Base-by-base conservation (phyloP, 2,329 filamentous ascomycete species). In the Colletotrichum spaethianum region DNA sequence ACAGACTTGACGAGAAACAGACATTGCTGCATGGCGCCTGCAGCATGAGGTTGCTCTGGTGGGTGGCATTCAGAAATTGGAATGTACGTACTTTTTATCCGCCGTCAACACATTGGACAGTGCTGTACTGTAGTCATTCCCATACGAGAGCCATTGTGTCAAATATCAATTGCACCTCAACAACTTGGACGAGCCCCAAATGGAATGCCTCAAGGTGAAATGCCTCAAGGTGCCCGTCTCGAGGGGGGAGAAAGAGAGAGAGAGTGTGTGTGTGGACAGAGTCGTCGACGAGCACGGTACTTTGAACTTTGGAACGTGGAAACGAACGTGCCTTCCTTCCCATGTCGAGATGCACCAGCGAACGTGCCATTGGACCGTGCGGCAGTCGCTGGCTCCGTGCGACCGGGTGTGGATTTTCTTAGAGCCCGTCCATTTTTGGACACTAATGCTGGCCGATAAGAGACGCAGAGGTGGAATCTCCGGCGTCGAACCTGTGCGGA, bases 1-100 rank as follows among this genome's bases (percentile, higher is more conserved):
- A 57, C 55, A 56, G 36, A 26, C 33, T 33, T 62, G 68, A 50
- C 52, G 40, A 48, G 59, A 57, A 53, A 57, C 44, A 69, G 69
- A 63, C 69, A 52, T 48, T 64, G 65, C 42, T 63, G 69, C 69
- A 72, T 72, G 69, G 64, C 64, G 59, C 23, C 42, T 63, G 64
- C 64, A 68, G 64, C 36, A 40, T 52, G 36, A 71, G 36, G 64
- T 68, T 46, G 52, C 68, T 67, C 18, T 44, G 40, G 33, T 63
- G 55, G 69, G 69, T 71, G 52, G 40, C 36, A 53, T 63, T 31
- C 16, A 20, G 36, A 26, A 2, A 18, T 23, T 33, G 3, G 26
- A 50, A 42, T 16, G 36, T 16, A 28, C 16, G 36, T 28, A 31
- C 36, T 50, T 3, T 33, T 33, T 50, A 62, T 46, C n/a, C 44